Percentiles rank a stretch among this genome's conserved stretches.
These are phyloP conservation scores for Suhomyces tanzawaensis DNA, from an alignment of 805 yeast species.

Conservation along the genomic window DNA sequence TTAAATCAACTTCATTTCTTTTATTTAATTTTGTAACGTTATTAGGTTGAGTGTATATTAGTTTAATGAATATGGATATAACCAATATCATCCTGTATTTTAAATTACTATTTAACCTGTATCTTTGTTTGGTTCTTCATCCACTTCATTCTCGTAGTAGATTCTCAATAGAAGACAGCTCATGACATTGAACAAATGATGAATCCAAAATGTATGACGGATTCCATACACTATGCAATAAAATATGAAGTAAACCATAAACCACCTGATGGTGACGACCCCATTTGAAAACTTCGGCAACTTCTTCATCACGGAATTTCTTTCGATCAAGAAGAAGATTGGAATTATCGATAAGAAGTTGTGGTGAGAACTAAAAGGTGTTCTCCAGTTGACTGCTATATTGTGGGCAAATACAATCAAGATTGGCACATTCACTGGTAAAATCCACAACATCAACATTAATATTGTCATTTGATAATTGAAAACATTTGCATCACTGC, in stretches of 20 bases:
- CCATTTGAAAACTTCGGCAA: slow-evolving; percentile 31
- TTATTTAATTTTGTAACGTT: slow-evolving; percentile 11
- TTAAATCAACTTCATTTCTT: slow-evolving; percentile 8
- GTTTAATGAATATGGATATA: slow-evolving; percentile 8
- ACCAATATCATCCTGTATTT: no score
- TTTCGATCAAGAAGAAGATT: slow-evolving; percentile 56
- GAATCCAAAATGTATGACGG: slow-evolving; percentile 81
- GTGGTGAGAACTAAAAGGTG: slow-evolving; percentile 86
- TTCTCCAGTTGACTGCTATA: slow-evolving; percentile 70
- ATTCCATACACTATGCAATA: slow-evolving; percentile 74
- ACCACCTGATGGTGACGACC: not conserved
- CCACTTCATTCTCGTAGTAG: slow-evolving; percentile 4
- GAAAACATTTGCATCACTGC: slow-evolving; percentile 28
- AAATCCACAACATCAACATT: slow-evolving; percentile 69
- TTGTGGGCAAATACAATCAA: slow-evolving; percentile 81
- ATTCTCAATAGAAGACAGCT: slow-evolving; percentile 47
- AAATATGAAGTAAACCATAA: slow-evolving; percentile 49
- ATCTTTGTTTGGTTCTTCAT: not conserved
- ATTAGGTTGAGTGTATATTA: slow-evolving; percentile 17
- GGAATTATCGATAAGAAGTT: slow-evolving; percentile 78
- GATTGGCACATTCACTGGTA: slow-evolving; percentile 78
- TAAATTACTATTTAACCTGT: no score
- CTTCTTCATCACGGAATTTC: slow-evolving; percentile 48
- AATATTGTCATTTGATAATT: slow-evolving; percentile 65
- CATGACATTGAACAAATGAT: slow-evolving; percentile 67